Base-by-base conservation (phyloP, 1,139 yeast species). In the Candida tropicalis region DNA sequence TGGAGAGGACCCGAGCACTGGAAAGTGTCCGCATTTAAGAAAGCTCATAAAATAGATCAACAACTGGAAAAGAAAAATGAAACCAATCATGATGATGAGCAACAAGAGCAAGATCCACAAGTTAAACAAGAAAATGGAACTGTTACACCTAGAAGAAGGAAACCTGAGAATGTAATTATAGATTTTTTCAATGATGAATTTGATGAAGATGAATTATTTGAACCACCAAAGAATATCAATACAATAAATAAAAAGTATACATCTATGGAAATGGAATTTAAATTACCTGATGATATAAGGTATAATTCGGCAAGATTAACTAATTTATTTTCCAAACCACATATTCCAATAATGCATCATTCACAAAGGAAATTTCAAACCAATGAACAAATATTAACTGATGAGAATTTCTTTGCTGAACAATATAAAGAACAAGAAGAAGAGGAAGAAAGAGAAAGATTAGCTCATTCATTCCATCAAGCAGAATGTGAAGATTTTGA, bases 1-100 rank as follows among this genome's bases (percentile, higher is more conserved):
- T 89, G 96, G 96, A 78, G 95, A 35, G 97, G 97, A 7, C 93
- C 97, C 5, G 95, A 88, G 50, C 95, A 89, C 63, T 93, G 98
- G 98, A 87, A 86, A 63, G 87, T 91, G 9, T 69, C 78, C 35
- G 79, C 81, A 22, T 69, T 86, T 44, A 84, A 58, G 47, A 59
- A 54, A 39, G 48, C 62, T 5, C 59, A 54, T 36, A 53, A 52
- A 23, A 44, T 56, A 10, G 57, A 42, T 16, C 44, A 46, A 39
- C 15, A 22, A 22, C 12, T 23, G 5, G 36, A 22, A 10, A 33
- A 9, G 17, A 23, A 22, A 10, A 23, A 12, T 13, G 18, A 8
- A 13, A n/a, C n/a, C n/a, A n/a, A n/a, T n/a, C n/a, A n/a, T n/a
- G 49, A 43, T 13, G 18, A 15, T n/a, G 27, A 22, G 3, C 36